Base-by-base conservation (phyloP, 352 stramenopile genomes). In the Pythium chondricola region DNA sequence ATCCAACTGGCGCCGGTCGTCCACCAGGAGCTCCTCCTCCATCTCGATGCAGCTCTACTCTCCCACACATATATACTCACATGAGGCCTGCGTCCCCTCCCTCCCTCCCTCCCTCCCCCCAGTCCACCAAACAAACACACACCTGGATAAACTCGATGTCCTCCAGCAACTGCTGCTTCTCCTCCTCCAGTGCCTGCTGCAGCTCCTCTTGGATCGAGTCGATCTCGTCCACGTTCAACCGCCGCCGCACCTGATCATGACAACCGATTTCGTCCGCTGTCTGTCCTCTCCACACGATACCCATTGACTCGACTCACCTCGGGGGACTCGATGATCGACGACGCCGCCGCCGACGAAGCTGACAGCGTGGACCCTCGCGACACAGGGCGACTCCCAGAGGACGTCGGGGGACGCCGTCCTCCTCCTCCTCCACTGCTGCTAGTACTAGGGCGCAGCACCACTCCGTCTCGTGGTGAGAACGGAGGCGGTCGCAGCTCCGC, bases 71-170 rank as follows among this genome's bases (percentile, higher is more conserved):
- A n/a, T n/a, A n/a, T n/a, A n/a, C n/a, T n/a, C n/a, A n/a, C n/a
- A n/a, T n/a, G n/a, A n/a, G n/a, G n/a, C n/a, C n/a, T n/a, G n/a
- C n/a, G n/a, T n/a, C n/a, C n/a, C n/a, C n/a, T n/a, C n/a, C n/a
- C n/a, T n/a, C n/a, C n/a, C n/a, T n/a, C n/a, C n/a, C n/a, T n/a
- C n/a, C n/a, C n/a, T n/a, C n/a, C n/a, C n/a, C n/a, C n/a, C n/a
- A n/a, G n/a, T n/a, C n/a, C n/a, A n/a, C n/a, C n/a, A n/a, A n/a
- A n/a, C n/a, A n/a, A 33, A 8, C 17, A 32, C 41, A 24, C 27
- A 88, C 80, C 68, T 92, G 80, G 10, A 89, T 83, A 50, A 92
- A 92, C 21, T 92, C 80, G 16, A 92, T 87, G 45, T 92, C 80
- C 56, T 89, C 80, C 6, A 92, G 65, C 2, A 92, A 42, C 43